Conservation (phyloP, 1,139 yeast genomes). For the Candida glucosophila region DNA sequence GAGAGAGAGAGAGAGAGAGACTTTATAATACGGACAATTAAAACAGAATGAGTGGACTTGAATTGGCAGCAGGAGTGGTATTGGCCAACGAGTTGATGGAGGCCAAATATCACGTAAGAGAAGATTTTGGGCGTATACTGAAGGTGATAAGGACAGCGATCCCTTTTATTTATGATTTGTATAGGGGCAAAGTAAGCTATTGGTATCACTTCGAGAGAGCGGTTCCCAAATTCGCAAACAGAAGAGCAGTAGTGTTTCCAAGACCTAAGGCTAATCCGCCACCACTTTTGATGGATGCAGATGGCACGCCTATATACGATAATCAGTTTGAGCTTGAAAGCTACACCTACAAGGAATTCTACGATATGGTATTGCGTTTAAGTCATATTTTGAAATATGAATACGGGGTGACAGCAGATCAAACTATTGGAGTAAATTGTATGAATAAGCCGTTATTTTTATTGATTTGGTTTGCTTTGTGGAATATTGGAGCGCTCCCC, state of each 20-base stretch:
- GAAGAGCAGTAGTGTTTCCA: conserved; percentile 54
- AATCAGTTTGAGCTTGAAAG: conserved; percentile 50
- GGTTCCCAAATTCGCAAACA: conserved; percentile 42
- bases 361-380: conserved; percentile 54
- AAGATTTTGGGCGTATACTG: conserved; percentile 43
- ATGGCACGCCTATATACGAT: conserved; percentile 37
- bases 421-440: conserved; percentile 69
- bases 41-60: conserved; percentile 24
- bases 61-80: conserved; percentile 36
- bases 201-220: conserved; percentile 60
- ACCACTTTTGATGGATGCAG: conserved; percentile 15
- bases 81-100: conserved; percentile 41
- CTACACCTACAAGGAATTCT: conserved; percentile 62
- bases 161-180: conserved; percentile 34
- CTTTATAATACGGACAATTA: not conserved
- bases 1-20: not conserved
- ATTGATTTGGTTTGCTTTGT: conserved; percentile 73
- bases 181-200: conserved; percentile 45
- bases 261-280: conserved; percentile 38
- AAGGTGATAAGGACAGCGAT: conserved; percentile 32
- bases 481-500: conserved; percentile 90
- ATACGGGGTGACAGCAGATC: conserved; percentile 57
- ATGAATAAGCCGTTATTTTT: conserved; percentile 80
- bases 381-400: conserved; percentile 57
- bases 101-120: conserved; percentile 42